Conservation (phyloP, 1,284 basidiomycete species). For the Tilletia caries region DNA sequence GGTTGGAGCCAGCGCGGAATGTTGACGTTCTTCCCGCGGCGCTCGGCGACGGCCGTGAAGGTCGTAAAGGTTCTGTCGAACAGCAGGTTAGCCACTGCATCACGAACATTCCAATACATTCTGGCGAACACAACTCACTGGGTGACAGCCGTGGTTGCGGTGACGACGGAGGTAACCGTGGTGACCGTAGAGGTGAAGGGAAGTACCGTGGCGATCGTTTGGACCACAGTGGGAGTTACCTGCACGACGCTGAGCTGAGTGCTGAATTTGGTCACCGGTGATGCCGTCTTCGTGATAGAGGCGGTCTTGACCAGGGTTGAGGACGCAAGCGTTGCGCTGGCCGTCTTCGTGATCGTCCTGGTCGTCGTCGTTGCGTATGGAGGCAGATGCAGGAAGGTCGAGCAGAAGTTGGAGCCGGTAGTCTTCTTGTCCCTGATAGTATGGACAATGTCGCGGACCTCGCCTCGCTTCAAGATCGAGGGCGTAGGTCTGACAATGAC, state of each 20-base stretch:
- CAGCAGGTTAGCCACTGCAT: too few species aligned
- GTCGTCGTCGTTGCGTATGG: neutral
- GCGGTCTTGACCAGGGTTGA: neutral
- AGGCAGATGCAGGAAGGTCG: neutral
- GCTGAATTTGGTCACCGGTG: neutral
- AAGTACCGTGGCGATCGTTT: neutral
- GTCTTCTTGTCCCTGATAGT: neutral
- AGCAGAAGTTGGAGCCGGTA: neutral
- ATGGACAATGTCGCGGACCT: neutral
- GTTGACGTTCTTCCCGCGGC: too few species aligned
- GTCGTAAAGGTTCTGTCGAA: too few species aligned
- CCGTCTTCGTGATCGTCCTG: constrained; percentile 3
- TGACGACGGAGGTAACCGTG: constrained; percentile 1
- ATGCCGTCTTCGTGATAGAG: neutral
- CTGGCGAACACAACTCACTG: neutral
- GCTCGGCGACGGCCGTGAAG: too few species aligned
- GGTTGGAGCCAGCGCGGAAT: neutral
- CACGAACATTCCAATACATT: too few species aligned
- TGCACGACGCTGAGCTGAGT: neutral
- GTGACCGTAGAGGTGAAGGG: neutral
- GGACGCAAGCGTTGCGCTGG: neutral
- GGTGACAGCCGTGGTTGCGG: constrained; percentile 4
- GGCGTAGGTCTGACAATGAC: too few species aligned
- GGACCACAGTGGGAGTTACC: neutral
- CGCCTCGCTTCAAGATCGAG: neutral